Base-by-base conservation (phyloP, 441 rosid species). In the Croton setiger region DNA sequence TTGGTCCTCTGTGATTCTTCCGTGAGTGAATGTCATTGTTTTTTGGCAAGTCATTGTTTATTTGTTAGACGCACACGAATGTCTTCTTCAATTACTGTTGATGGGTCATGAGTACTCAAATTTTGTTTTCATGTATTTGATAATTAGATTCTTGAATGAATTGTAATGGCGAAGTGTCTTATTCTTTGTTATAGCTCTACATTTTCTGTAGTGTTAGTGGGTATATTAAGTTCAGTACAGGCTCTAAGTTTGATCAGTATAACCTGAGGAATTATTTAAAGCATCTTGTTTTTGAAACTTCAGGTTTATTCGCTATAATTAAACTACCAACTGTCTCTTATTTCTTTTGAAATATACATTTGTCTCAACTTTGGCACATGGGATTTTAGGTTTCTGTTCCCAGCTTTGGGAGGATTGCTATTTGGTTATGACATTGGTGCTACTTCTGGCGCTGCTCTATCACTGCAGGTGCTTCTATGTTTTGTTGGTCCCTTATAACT, bases 391-490 rank as follows among this genome's bases (percentile, higher is more conserved):
- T 92, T 94, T 83, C 37, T 92, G 72, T 94, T 92, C 78, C 99
- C 99, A 41, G 98, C 98, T 48, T 75, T 92, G 72, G 98, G 96
- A 71, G 99, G 97, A 53, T 74, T 94, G 63, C 86, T 92, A 67
- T 92, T 94, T 67, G 99, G 99, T 27, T 92, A 94, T 78, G 99
- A 94, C 81, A 94, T 94, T 74, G 99, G 98, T 61, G 99, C 99
- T 56, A 94, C 97, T 49, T 92, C 97, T 17, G 98, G 99, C 63
- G 98, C 98, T 69, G 66, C 97, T 33, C 63, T 94, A 80, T 92
- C 97, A 13, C 75, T 92, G 79, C 97, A 94, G 99, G 96, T 90
- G 57, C 69, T 63, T 49, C 51, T 48, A 23, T 43, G 10, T n/a
- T 68, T 45, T 37, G 66, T 11, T 62, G 67, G 41, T 63, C 71